Base-by-base conservation (phyloP, 495 filamentous ascomycete genomes). In the Aspergillus nanangensis region DNA sequence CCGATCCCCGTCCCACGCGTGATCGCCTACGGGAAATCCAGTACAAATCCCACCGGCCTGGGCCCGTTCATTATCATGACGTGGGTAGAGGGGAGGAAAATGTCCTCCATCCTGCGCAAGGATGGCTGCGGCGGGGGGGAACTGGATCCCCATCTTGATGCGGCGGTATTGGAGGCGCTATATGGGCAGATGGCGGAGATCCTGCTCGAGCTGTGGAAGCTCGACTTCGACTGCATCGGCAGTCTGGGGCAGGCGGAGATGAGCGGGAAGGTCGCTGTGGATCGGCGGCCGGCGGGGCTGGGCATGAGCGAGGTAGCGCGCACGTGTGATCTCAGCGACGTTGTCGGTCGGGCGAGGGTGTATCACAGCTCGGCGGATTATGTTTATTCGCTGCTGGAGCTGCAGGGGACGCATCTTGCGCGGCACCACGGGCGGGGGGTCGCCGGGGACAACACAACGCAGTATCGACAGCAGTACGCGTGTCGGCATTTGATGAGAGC, bases 51-150 rank as follows among this genome's bases (percentile, higher is more conserved):
- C 4, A 38, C 45, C 5, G 55, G 62, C 2, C 42, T 73, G 31
- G 68, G 70, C 1, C 67, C 71, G 2, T 76, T 67, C 45, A 68
- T 74, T 25, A 67, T 76, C 41, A 68, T 70, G 57, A 35, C 18
- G 47, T 75, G 50, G 61, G 51, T 52, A 19, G 43, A 46, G 11
- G 38, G 51, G 11, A 45, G 8, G 18, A 45, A 38, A 27, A 40
- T 44, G 45, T 53, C 50, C 9, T 39, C 43, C 13, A 4, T 42
- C 0, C 36, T 46, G 47, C 4, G 51, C 14, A 37, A 57, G 3
- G n/a, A 39, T 14, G 50, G 50, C 22, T 44, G n/a, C n/a, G n/a
- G n/a, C n/a, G n/a, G n/a, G n/a, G n/a, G n/a, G n/a, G n/a, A n/a
- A n/a, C n/a, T n/a, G n/a, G n/a, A 56, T 20, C 42, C 71, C 17